Evolutionary conservation across 2,329 filamentous ascomycete genomes (phyloP).

Genomic region (Chaetomium sp.): DNA sequence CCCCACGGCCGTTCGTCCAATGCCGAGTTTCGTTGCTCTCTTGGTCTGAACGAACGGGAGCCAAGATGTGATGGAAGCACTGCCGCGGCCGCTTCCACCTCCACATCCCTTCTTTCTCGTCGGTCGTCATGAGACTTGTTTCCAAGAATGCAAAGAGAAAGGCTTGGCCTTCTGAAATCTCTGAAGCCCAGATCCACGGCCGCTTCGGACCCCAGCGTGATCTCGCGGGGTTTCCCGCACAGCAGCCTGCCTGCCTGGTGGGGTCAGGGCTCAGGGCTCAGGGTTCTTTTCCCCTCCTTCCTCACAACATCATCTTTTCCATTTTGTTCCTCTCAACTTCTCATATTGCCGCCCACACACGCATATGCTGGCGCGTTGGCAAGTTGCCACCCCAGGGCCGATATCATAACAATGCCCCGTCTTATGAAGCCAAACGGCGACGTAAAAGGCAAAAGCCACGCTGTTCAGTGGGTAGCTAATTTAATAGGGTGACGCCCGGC

Average conservation of each 20-base stretch:
- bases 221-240: too few species aligned
- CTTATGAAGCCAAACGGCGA: background rate
- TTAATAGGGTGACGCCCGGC: constrained; percentile 21
- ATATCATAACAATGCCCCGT: constrained; percentile 9
- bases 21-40: background rate
- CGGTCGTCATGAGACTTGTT: background rate
- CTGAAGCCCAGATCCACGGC: background rate
- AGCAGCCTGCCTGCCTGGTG: too few species aligned
- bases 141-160: background rate
- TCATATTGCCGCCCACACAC: too few species aligned
- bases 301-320: too few species aligned
- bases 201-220: too few species aligned
- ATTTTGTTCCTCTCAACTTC: too few species aligned
- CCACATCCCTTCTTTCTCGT: background rate
- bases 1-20: background rate
- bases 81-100: background rate
- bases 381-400: background rate
- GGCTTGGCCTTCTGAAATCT: background rate
- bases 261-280: too few species aligned
- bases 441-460: background rate
- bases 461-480: constrained; percentile 13
- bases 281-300: too few species aligned
- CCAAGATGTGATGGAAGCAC: constrained; percentile 7
- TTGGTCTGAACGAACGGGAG: background rate
- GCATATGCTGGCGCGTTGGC: too few species aligned